Conservation (phyloP, 139 green algal genomes). For the Chlorokybus atmophyticus region DNA sequence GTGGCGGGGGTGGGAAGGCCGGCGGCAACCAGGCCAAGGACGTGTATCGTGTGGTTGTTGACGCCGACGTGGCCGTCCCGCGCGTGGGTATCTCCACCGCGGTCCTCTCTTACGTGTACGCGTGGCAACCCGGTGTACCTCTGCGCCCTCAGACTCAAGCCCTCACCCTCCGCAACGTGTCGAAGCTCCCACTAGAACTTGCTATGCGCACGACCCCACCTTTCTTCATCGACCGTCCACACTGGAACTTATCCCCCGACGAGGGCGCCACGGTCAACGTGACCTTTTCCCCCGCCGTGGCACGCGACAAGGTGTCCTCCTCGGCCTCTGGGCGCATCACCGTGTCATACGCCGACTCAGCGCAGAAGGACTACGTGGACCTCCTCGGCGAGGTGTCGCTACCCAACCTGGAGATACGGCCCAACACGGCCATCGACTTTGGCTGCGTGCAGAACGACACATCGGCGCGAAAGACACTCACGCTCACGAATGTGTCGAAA, state of each 20-base stretch:
- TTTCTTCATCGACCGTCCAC: constrained; percentile 42
- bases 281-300: constrained; percentile 36
- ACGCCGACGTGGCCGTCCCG: constrained; percentile 36
- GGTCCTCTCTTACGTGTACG: constrained; percentile 42
- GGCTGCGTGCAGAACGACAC: constrained; percentile 59
- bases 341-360: constrained; percentile 45
- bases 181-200: constrained; percentile 45
- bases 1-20: constrained; percentile 9
- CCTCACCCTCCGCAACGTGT: constrained; percentile 21
- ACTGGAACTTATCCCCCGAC: constrained; percentile 36
- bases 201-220: constrained; percentile 32
- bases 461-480: constrained; percentile 30
- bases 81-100: constrained; percentile 48
- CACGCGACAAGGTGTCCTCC: neutral
- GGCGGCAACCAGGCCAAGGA: neutral
- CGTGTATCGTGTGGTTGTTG: constrained; percentile 6
- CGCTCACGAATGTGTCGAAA: constrained; percentile 43
- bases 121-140: constrained; percentile 31
- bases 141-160: neutral
- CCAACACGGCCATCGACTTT: constrained; percentile 42
- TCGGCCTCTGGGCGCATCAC: constrained; percentile 20
- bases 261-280: constrained; percentile 40
- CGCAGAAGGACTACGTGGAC: constrained; percentile 50
- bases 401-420: constrained; percentile 52
- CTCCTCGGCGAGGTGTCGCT: constrained; percentile 47